Base-by-base conservation (phyloP, 176 grass and related monocot species). In the Lolium multiflorum region DNA sequence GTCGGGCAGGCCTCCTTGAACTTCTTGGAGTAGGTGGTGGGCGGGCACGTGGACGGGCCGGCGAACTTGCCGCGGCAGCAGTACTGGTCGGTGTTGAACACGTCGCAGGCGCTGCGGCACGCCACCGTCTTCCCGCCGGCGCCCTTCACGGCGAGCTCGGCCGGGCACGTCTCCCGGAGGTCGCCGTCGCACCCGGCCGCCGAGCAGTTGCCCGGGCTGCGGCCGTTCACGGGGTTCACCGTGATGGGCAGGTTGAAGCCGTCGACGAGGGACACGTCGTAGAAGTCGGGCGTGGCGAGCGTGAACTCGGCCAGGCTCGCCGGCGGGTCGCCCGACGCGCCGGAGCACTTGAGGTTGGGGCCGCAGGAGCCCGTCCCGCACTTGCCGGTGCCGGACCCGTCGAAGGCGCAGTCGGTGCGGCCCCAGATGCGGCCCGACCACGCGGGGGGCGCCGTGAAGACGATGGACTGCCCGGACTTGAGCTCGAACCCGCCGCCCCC, bases 391-490 rank as follows among this genome's bases (percentile, higher is more conserved):
- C 93, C 93, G 15, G 57, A 31, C 24, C 11, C 13, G 79, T 90
- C 79, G 79, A 95, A 95, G 75, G 54, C 50, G 82, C 93, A 95
- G 59, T 80, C 93, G 1, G 93, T 92, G 65, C 93, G 85, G 61
- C 90, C 93, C 93, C 93, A 95, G 78, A 95, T 90, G 61, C 93
- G 90, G 35, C 90, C 93, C 1, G 62, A 62, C 93, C 93, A 92
- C 4, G 54, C 83, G 0, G 72, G 74, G 4, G 85, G 82, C 46
- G 86, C 90, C 16, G 67, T 92, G 82, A 89, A 90, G 12, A 92
- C 80, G 31, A 62, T 22, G 7, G 93, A 95, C 81, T 95, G 82
- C 50, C 93, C 93, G 0, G 90, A 3, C 60, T 67, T 83, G 72
- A 95, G 88, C 48, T 61, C 38, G 64, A 95, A 92, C 14, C 93